Base-by-base conservation (phyloP, 352 stramenopile genomes). In the Phytophthora constricta region DNA sequence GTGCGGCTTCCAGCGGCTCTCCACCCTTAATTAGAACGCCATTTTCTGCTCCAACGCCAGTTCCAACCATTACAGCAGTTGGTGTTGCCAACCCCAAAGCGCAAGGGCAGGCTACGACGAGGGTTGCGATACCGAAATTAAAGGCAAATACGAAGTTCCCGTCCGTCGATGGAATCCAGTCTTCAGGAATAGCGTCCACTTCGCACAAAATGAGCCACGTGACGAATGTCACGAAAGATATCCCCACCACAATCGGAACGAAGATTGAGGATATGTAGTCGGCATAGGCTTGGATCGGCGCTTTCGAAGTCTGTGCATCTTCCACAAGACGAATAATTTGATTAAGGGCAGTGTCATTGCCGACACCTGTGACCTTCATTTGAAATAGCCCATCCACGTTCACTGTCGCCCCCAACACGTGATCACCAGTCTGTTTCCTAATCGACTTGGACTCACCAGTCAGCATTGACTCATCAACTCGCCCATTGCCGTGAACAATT, bases 21-120 rank as follows among this genome's bases (percentile, higher is more conserved):
- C 96, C 98, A 22, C 97, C 97, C 74, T 99, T 99, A 81, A 99
- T 99, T 20, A 99, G 80, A 42, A 99, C 91, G 16, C 98, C 97
- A 63, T 97, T 79, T 25, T 86, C 79, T 3, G 98, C 98, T 20
- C 96, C 97, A 28, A 99, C 92, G 28, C 97, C 97, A 4, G 97
- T 99, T 28, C 97, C 98, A 8, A 99, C 95, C 96, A 99, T 99
- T 14, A 99, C 91, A 0, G 97, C 97, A 25, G 96, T 99, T 0
- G 98, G 97, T 5, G 97, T 99, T 7, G 97, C 97, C 22, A 99
- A 73, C 4, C 97, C 98, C 9, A 99, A 76, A 1, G 98, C 98
- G 78, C 98, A 99, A 1, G 98, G 98, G 77, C 98, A 99, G 22
- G 96, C 96, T 46, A 99, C 97, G 10, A 99, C 98, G 1, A 99